A percentile compares a stretch with the other conserved stretches of the same genome.
phyloP scores from a whole-genome alignment of 78 protist genomes.

The Polysphondylium violaceum region DNA sequence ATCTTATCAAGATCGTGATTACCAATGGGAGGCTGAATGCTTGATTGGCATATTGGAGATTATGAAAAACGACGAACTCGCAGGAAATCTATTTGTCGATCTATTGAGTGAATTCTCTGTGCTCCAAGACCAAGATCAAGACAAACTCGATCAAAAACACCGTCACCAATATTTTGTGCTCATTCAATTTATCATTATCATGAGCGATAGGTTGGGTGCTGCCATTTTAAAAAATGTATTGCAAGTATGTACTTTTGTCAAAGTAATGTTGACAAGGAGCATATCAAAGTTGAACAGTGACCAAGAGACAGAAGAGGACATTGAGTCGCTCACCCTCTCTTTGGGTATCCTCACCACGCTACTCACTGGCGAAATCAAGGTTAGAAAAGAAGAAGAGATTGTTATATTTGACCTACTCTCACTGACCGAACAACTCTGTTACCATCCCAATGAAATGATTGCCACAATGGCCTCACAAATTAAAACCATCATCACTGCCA shows the following conservation, averaged over 20 bases:
- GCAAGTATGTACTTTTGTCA: slow-evolving; percentile 63
- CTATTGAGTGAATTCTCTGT: slow-evolving; percentile 59
- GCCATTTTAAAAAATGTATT: slow-evolving; percentile 65
- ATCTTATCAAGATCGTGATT: slow-evolving; percentile 51
- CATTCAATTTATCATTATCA: slow-evolving; percentile 51
- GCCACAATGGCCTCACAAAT: slow-evolving; percentile 52
- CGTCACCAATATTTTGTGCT: slow-evolving; percentile 44
- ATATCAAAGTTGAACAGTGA: neutral
- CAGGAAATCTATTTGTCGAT: slow-evolving; percentile 79
- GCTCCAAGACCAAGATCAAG: neutral
- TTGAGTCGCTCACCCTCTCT: slow-evolving; percentile 32
- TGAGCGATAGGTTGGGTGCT: slow-evolving; percentile 61
- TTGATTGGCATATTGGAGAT: slow-evolving; percentile 38
- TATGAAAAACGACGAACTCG: slow-evolving; percentile 63
- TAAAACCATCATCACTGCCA: slow-evolving; percentile 55
- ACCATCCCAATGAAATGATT: slow-evolving; percentile 45
- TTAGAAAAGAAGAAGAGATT: slow-evolving; percentile 73
- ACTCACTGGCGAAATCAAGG: slow-evolving; percentile 61
- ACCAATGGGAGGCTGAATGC: slow-evolving; percentile 82
- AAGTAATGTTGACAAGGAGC: slow-evolving; percentile 36
- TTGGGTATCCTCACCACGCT: slow-evolving; percentile 52
- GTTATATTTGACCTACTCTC: slow-evolving; percentile 34
- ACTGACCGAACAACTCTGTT: slow-evolving; percentile 35
- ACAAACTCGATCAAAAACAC: neutral
- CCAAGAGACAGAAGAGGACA: slow-evolving; percentile 28